Conservation (phyloP, 2,329 filamentous ascomycete species). For the Metarhizium anisopliae region DNA sequence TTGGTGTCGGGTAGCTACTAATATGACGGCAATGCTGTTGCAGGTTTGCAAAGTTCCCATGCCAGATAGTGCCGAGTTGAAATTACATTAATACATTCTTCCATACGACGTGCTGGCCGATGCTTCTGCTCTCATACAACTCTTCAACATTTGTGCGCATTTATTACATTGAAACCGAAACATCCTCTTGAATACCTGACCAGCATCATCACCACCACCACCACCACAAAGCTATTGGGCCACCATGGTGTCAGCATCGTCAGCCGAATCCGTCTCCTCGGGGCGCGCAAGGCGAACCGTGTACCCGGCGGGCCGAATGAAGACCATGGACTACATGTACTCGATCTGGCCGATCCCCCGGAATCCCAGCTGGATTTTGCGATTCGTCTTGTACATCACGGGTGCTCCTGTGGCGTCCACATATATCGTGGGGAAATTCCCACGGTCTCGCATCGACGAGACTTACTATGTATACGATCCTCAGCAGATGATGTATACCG, state of each 20-base stretch:
- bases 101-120: not conserved
- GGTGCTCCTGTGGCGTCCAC: not conserved
- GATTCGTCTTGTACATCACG: constrained; percentile 1
- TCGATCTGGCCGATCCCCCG: not conserved
- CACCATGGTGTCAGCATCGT: constrained; percentile 1
- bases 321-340: not conserved
- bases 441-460: not conserved
- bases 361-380: not conserved
- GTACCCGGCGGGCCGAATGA: not conserved
- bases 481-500: not conserved
- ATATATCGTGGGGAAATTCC: constrained; percentile 2
- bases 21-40: not conserved
- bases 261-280: not conserved
- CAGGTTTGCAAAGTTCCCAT: not conserved
- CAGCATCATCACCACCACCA: not conserved
- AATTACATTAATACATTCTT: not conserved
- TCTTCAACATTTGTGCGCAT: not conserved
- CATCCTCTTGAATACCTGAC: not conserved
- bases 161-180: not conserved
- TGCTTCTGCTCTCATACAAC: not conserved
- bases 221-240: too few species aligned
- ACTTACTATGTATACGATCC: not conserved
- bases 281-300: not conserved
- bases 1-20: not conserved
- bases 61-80: not conserved